These are phyloP conservation scores for Abelmoschus esculentus DNA, from an alignment of 345 rosid genomes.

Conservation along the genomic window DNA sequence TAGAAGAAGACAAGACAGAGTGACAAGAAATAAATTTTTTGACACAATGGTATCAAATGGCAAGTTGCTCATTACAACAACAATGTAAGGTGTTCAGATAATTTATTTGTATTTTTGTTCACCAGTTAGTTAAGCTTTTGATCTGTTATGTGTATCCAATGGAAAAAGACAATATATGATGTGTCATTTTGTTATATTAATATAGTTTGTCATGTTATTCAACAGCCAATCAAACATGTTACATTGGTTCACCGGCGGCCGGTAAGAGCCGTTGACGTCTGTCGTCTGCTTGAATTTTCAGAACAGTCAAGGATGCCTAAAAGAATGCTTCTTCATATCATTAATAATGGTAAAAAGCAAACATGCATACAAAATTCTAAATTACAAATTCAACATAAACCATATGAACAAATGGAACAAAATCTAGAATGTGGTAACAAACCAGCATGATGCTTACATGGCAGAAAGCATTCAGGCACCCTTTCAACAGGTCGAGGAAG, in stretches of 20 bases:
- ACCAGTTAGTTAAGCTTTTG: neutral
- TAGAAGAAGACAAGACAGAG: conserved; percentile 80
- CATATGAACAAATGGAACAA: conserved; percentile 47
- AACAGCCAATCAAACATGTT: neutral
- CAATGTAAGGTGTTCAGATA: neutral
- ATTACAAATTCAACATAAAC: conserved; percentile 22
- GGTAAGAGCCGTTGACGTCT: neutral
- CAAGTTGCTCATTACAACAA: conserved; percentile 6
- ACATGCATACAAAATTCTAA: conserved; percentile 23
- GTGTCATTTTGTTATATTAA: neutral
- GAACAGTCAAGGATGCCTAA: neutral
- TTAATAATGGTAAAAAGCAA: conserved; percentile 15
- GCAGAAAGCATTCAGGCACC: conserved; percentile 43
- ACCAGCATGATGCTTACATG: conserved; percentile 39
- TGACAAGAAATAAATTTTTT: conserved; percentile 20
- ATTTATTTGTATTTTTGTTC: neutral
- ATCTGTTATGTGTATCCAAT: neutral
- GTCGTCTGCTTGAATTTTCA: neutral
- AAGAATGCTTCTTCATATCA: conserved; percentile 18
- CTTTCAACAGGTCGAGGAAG: neutral
- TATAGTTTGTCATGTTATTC: conserved; percentile 8
- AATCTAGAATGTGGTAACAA: conserved; percentile 32
- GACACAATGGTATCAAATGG: neutral
- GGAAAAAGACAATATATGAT: neutral
- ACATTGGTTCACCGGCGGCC: neutral